phyloP scores from a whole-genome alignment of 2,329 filamentous ascomycete species.

The Epichloe bromicola region DNA sequence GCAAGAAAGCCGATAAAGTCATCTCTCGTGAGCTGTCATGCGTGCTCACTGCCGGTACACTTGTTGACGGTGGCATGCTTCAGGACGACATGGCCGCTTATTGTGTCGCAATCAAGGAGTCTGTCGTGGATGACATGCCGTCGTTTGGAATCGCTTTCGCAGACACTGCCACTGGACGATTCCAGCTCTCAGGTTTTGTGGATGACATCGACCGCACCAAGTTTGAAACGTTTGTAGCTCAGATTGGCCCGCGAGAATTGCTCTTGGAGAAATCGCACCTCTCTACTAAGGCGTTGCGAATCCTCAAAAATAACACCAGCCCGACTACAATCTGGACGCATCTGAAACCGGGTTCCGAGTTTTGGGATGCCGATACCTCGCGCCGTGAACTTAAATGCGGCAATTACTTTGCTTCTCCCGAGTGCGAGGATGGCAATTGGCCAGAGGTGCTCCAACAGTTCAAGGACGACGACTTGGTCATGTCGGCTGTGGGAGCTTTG shows the following conservation, averaged over 20 bases:
- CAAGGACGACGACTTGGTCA: slow-evolving; percentile 65
- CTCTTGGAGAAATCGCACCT: slow-evolving; percentile 77
- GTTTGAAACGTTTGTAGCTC: slow-evolving; percentile 92
- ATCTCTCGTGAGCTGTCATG: slow-evolving; percentile 84
- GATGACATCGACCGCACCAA: slow-evolving; percentile 91
- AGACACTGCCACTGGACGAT: slow-evolving; percentile 90
- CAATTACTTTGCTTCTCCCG: slow-evolving; percentile 60
- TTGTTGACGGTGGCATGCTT: slow-evolving; percentile 93
- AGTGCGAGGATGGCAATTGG: slow-evolving; percentile 52
- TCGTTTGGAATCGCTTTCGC: slow-evolving; percentile 88
- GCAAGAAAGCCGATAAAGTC: slow-evolving; percentile 78
- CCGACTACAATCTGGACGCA: slow-evolving; percentile 94
- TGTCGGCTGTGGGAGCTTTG: slow-evolving; percentile 84
- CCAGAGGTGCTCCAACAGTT: slow-evolving; percentile 60
- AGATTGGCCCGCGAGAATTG: slow-evolving; percentile 78
- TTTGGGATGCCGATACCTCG: slow-evolving; percentile 77
- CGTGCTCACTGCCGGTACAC: slow-evolving; percentile 80
- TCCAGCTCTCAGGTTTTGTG: slow-evolving; percentile 81
- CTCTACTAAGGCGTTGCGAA: slow-evolving; percentile 79
- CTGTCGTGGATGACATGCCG: slow-evolving; percentile 57
- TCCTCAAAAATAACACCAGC: slow-evolving; percentile 88
- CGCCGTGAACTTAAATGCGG: slow-evolving; percentile 67
- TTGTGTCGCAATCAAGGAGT: slow-evolving; percentile 88
- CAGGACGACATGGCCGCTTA: slow-evolving; percentile 97
- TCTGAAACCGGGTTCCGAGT: slow-evolving; percentile 74